Base-by-base conservation (phyloP, 2,329 filamentous ascomycete species). In the Metarhizium robertsii region DNA sequence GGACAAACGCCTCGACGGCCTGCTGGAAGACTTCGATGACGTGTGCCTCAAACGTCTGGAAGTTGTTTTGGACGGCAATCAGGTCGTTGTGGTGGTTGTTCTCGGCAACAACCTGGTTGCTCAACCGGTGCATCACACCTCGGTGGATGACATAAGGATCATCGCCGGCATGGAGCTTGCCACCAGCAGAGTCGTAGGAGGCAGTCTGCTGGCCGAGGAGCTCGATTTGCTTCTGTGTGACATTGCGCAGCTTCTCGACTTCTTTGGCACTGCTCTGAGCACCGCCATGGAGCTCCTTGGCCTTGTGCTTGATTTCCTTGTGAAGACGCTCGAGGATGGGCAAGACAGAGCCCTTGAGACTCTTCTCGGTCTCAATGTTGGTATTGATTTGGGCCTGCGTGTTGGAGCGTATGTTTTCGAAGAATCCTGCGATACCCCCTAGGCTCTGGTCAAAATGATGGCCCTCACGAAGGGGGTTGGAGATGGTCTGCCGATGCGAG, bases 51-150 rank as follows among this genome's bases (percentile, higher is more conserved):
- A 97, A 99, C 42, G 85, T 79, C 55, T 86, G 78, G 68, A 97
- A 96, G 69, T 90, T 90, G 73, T 87, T 86, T 73, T 99, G 94
- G n/a, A 96, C 88, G 10, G 86, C 81, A 59, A 99, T 80, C 56
- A 97, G 80, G 68, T 99, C 94, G 68, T 95, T 90, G 61, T 87
- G 84, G 74, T 95, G 92, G 76, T 92, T 95, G 79, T 99, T 99
- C 76, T 99, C 94, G 67, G 96, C 90, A 50, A 90, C 77, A 40
- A 97, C 83, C 75, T 99, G 94, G 76, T 88, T 92, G 79, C 90
- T 86, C 55, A 99, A 78, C 47, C 91, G 85, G 74, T 96, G 82
- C 61, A 89, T 74, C 56, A 96, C 85, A 57, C 89, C 88, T 36
- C 92, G 85, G 64, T 87, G 83, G 49, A 97, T 70, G 55, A 97